Percentiles rank a stretch among this genome's conserved stretches.
Evolutionary conservation across 495 filamentous ascomycete species (phyloP).

Genomic region (Aspergillus hancockii): DNA sequence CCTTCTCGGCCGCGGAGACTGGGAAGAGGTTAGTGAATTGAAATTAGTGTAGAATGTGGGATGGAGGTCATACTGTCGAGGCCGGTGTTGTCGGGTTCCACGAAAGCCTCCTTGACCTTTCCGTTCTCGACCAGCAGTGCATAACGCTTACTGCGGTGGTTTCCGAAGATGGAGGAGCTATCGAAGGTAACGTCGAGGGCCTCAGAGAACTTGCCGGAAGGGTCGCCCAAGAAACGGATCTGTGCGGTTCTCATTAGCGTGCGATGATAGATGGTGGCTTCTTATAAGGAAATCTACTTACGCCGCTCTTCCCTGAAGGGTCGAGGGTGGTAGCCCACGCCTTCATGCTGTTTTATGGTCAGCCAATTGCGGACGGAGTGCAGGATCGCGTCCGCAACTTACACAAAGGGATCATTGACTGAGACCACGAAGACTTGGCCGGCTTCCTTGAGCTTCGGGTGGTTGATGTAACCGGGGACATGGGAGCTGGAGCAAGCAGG

Average conservation of each 20-base stretch:
- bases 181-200: constrained; percentile 86
- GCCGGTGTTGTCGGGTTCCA: constrained; percentile 95
- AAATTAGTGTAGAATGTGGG: not conserved
- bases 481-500: constrained; percentile 79
- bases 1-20: constrained; percentile 74
- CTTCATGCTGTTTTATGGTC: constrained; percentile 64
- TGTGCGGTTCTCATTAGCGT: constrained; percentile 23
- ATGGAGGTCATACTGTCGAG: constrained; percentile 61
- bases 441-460: constrained; percentile 68
- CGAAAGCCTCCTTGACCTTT: constrained; percentile 70
- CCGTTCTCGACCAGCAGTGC: constrained; percentile 77
- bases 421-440: constrained; percentile 83
- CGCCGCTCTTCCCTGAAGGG: constrained; percentile 67
- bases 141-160: constrained; percentile 84
- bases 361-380: not conserved
- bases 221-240: constrained; percentile 92
- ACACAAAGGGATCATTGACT: constrained; percentile 97
- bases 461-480: constrained; percentile 79
- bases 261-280: not conserved
- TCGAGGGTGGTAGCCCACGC: constrained; percentile 79
- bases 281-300: constrained; percentile 49
- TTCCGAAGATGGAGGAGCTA: constrained; percentile 79
- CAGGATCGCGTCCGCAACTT: constrained; percentile 34
- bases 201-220: constrained; percentile 77
- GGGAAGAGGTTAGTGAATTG: constrained; percentile 3